A percentile compares a stretch with the other conserved stretches of the same genome.
Conservation (phyloP, 495 filamentous ascomycete species). For the Cryomyces antarcticus region DNA sequence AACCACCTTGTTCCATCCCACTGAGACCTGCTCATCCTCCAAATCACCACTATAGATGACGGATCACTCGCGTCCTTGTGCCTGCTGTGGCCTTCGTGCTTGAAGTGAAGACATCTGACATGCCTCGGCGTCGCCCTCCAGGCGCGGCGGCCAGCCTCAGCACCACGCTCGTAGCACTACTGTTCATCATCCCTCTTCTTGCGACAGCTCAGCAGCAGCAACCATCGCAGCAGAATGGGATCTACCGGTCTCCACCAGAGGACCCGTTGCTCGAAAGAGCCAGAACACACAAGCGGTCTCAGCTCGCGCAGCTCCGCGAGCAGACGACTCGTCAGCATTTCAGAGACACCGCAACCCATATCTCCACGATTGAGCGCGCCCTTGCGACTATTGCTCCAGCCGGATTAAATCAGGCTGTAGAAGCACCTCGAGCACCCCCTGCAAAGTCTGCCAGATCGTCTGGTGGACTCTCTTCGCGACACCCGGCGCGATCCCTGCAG, state of each 20-base stretch:
- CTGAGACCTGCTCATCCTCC: too few relatives aligned
- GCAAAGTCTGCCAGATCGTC: slow-evolving; percentile 38
- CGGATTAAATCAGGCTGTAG: slow-evolving; percentile 12
- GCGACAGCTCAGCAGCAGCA: slow-evolving; percentile 36
- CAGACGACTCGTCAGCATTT: background rate
- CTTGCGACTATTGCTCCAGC: slow-evolving; percentile 87
- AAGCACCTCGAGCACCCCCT: slow-evolving; percentile 28
- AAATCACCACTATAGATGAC: background rate
- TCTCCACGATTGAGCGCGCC: slow-evolving; percentile 70
- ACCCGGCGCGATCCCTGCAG: slow-evolving; percentile 81
- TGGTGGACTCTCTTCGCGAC: slow-evolving; percentile 60
- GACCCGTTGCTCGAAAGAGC: slow-evolving; percentile 14
- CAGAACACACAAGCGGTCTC: slow-evolving; percentile 3
- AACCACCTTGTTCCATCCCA: too few relatives aligned
- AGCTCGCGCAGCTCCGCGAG: slow-evolving; percentile 1
- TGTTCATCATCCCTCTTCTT: slow-evolving; percentile 32
- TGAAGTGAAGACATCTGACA: slow-evolving; percentile 1
- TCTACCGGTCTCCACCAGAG: slow-evolving; percentile 12
- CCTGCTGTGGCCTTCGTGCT: slow-evolving; percentile 4
- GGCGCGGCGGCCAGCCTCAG: slow-evolving; percentile 20
- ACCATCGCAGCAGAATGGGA: slow-evolving; percentile 19
- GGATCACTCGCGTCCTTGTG: background rate
- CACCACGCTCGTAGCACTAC: slow-evolving; percentile 23
- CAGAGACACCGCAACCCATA: background rate
- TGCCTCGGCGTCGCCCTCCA: slow-evolving; percentile 18